Evolutionary conservation across 2,329 filamentous ascomycete genomes (phyloP).

Genomic region (Geosmithia putterillii): DNA sequence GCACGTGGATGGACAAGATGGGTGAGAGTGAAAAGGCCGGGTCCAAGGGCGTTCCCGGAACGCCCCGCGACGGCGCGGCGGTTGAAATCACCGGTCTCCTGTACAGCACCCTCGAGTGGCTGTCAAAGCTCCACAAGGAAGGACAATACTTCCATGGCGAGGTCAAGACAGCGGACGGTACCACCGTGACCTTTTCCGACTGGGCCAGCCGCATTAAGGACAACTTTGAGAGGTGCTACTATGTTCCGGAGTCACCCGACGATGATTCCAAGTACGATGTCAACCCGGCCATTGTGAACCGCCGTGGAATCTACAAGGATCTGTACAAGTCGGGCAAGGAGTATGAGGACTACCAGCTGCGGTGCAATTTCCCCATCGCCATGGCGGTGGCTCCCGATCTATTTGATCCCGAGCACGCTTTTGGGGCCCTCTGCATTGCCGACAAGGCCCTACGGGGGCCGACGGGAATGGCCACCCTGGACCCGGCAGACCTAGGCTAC

Average conservation of each 20-base stretch:
- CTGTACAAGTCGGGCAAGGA: constrained; percentile 88
- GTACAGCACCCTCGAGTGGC: constrained; percentile 82
- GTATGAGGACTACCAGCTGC: constrained; percentile 95
- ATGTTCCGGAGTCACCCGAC: constrained; percentile 55
- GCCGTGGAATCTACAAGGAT: constrained; percentile 96
- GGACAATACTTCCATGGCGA: constrained; percentile 63
- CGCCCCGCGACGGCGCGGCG: constrained; percentile 90
- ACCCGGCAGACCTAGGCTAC: constrained; percentile 87
- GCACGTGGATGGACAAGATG: constrained; percentile 99
- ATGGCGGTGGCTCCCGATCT: constrained; percentile 89
- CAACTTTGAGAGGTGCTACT: constrained; percentile 91
- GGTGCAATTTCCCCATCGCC: constrained; percentile 86
- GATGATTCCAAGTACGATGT: constrained; percentile 73
- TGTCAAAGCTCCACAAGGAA: constrained; percentile 51
- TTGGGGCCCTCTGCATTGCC: constrained; percentile 66
- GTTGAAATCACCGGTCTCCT: constrained; percentile 89
- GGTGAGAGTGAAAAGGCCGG: constrained; percentile 87
- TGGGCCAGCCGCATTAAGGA: constrained; percentile 73
- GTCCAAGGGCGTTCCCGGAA: constrained; percentile 87
- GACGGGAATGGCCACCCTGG: constrained; percentile 89
- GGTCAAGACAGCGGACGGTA: constrained; percentile 53
- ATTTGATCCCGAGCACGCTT: constrained; percentile 67
- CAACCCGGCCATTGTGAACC: constrained; percentile 68
- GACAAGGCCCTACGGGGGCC: constrained; percentile 75
- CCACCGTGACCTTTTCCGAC: constrained; percentile 53